Base-by-base conservation (phyloP, 2,329 filamentous ascomycete genomes). In the Chlorencoelia australis region DNA sequence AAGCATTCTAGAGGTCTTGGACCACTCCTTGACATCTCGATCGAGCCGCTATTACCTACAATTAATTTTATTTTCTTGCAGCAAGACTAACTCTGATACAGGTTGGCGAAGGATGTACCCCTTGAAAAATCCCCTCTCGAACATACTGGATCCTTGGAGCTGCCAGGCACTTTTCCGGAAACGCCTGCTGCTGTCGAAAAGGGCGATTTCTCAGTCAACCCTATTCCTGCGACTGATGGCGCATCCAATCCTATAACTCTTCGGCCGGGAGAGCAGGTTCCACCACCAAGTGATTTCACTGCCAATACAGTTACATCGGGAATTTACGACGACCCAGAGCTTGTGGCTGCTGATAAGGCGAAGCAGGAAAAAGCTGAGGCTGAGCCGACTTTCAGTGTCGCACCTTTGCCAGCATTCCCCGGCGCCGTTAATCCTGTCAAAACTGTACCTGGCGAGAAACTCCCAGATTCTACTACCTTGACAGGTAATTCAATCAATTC, bases 221-320 rank as follows among this genome's bases (percentile, higher is more conserved):
- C 77, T 16, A 61, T 82, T 17, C 77, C 78, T 8, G 76, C 75
- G 34, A 63, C 71, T n/a, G 67, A 67, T 28, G 75, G 73, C 22
- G 71, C 65, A 16, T 73, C 85, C 40, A 95, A 95, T 62, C 88
- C 88, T 5, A 75, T 95, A 57, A 69, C 73, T 53, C 72, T 94
- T 37, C 71, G 73, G 13, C 82, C 88, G 3, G 87, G 87, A 52
- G 83, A 94, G 64, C 76, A 78, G 56, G 73, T 94, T 7, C 88
- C 88, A 29, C 69, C 83, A 34, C 60, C 70, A 27, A 72, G 65
- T 58, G 69, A 71, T 19, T 56, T 87, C 51, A 77, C 75, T 35
- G 61, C 71, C 37, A 81, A 83, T 58, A 80, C 79, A 45, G 65
- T 75, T 49, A 82, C 85, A 58, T 65, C 66, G 40, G 80, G 87